A percentile compares a stretch with the other conserved stretches of the same genome.
phyloP scores from a whole-genome alignment of 73 alveolate species.

The Diophrys sp. region DNA sequence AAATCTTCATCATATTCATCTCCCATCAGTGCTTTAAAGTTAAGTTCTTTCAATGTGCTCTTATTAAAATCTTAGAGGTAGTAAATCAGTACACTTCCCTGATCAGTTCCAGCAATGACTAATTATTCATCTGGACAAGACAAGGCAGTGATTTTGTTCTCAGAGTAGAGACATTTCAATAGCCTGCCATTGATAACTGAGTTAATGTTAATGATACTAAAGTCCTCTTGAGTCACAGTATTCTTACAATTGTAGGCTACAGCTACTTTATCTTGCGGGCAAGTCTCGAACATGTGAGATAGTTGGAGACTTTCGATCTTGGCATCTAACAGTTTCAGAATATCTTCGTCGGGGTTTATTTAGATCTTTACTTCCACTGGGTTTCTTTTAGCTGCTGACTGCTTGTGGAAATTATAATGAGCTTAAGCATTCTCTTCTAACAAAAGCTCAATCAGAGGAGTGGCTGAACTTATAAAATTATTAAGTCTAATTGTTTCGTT shows the following conservation, averaged over 20 bases:
- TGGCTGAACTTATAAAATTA: conserved; percentile 33
- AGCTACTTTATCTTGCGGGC: conserved; percentile 36
- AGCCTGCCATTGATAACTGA: conserved; percentile 14
- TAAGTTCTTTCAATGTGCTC: neutral
- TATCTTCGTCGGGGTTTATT: neutral
- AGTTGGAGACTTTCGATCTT: neutral
- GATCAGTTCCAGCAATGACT: conserved; percentile 29
- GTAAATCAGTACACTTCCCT: conserved; percentile 23
- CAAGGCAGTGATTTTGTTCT: conserved; percentile 19
- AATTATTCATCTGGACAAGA: conserved; percentile 43
- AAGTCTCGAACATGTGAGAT: conserved; percentile 41
- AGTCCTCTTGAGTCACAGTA: neutral
- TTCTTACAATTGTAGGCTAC: conserved; percentile 11
- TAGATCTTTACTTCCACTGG: conserved; percentile 33
- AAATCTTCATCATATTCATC: neutral
- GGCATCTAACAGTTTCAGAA: conserved; percentile 5
- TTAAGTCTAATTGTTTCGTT: conserved; percentile 23
- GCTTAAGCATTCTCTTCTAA: conserved; percentile 31
- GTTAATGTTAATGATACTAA: neutral
- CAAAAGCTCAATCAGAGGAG: conserved; percentile 37
- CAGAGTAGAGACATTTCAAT: conserved; percentile 12
- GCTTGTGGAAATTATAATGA: neutral
- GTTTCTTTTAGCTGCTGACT: conserved; percentile 35
- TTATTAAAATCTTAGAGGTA: conserved; percentile 33
- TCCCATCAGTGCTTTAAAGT: neutral